These are phyloP conservation scores for Phialophora expanda DNA, from an alignment of 2,329 filamentous ascomycete species.

Conservation along the genomic window DNA sequence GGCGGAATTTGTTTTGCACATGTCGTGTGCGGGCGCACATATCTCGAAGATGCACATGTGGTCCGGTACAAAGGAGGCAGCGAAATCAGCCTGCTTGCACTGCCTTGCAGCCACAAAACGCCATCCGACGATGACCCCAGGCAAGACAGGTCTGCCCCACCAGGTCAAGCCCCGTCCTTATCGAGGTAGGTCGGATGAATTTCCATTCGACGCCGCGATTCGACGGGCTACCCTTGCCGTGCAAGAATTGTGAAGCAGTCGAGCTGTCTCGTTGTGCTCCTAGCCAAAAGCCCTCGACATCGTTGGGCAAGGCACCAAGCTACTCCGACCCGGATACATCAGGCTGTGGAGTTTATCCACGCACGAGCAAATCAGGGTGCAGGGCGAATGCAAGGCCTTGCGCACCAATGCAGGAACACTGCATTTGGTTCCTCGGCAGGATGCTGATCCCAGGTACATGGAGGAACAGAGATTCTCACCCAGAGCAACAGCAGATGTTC, in stretches of 20 bases:
- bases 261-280: slow-evolving; percentile 18
- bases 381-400: slow-evolving; percentile 7
- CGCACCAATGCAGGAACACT: slow-evolving; percentile 31
- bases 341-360: neutral
- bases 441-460: slow-evolving; percentile 15
- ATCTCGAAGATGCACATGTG: slow-evolving; percentile 3
- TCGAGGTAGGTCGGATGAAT: neutral
- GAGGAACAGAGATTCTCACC: neutral
- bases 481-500: neutral
- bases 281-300: slow-evolving; percentile 12
- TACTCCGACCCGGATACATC: slow-evolving; percentile 3
- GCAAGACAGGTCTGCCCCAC: neutral
- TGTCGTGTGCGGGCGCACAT: neutral
- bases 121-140: neutral
- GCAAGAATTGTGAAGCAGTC: slow-evolving; percentile 26
- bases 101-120: slow-evolving; percentile 9
- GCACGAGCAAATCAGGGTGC: slow-evolving; percentile 21
- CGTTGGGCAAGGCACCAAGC: slow-evolving; percentile 10
- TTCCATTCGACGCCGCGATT: slow-evolving; percentile 3
- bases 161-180: neutral
- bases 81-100: slow-evolving; percentile 6
- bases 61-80: neutral
- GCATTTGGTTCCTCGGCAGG: slow-evolving; percentile 19
- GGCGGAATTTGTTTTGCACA: neutral
- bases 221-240: slow-evolving; percentile 2